Evolutionary conservation across 179 eudicot genomes (phyloP).

Genomic region (Patellifolia procumbens): DNA sequence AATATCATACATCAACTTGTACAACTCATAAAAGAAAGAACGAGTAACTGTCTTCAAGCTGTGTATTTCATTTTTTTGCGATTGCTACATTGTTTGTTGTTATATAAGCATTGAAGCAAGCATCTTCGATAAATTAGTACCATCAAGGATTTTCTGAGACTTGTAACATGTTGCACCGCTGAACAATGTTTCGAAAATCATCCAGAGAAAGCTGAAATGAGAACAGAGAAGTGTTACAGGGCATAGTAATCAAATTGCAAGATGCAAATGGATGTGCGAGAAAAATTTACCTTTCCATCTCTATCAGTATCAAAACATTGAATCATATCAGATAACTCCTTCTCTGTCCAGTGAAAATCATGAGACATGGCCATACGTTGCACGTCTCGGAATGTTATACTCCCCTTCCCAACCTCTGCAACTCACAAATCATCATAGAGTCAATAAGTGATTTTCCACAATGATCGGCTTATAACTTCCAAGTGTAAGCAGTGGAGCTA

Average conservation of each 20-base stretch:
- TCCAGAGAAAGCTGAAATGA: conserved; percentile 63
- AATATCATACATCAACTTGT: conserved; percentile 2
- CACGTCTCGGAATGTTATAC: conserved; percentile 60
- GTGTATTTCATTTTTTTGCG: background rate
- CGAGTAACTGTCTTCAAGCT: background rate
- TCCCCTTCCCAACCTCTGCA: conserved; percentile 80
- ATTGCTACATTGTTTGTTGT: background rate
- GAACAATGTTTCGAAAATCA: conserved; percentile 70
- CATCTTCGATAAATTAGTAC: no score
- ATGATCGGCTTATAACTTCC: background rate
- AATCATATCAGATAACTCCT: conserved; percentile 84
- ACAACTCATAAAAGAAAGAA: background rate
- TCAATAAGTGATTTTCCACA: background rate
- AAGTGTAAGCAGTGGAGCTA: background rate
- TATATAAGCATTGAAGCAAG: background rate
- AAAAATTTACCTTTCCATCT: conserved; percentile 97
- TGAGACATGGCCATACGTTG: conserved; percentile 63
- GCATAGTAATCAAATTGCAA: background rate
- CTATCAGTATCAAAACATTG: conserved; percentile 67
- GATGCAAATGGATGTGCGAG: no score
- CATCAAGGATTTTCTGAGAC: conserved; percentile 26
- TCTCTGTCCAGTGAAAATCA: conserved; percentile 91
- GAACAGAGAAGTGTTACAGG: background rate
- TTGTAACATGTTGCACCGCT: conserved; percentile 63
- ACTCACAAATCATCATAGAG: background rate